Evolutionary conservation across 345 rosid genomes (phyloP), one percentile per base, ranked within the genome.

Genomic region (Mercurialis annua): DNA sequence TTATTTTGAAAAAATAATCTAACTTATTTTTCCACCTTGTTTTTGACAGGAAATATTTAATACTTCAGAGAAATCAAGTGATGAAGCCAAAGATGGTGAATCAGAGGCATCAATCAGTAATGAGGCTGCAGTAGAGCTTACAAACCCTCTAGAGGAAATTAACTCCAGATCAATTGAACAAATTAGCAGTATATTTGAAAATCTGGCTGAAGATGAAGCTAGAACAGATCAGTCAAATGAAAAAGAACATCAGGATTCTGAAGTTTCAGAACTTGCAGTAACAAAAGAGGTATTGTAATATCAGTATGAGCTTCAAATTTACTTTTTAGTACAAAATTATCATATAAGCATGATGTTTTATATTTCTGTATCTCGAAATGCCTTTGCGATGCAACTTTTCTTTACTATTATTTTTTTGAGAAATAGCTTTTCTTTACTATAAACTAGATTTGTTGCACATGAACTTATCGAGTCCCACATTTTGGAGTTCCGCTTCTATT

Each of bases 1-100:
- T 49, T 15, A 21, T 59, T 59, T 10, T 29, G 6, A 12, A 6
- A 4, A 38, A 71, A 69, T 63, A 48, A n/a, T 56, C 21, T 51
- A 53, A 64, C 57, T 67, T 31, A 27, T 27, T 4, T 4, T 49
- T 59, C 51, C 63, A 26, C 36, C 23, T 51, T 23, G 5, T 59
- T 2, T 76, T 67, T 46, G 65, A 63, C 81, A 82, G 85, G 79
- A 65, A 44, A 58, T 49, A 5, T 75, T 42, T 46, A 29, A 20
- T 31, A 11, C 36, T 48, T 23, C 9, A 50, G 62, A 21, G 53
- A 59, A 56, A 52, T 53, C 60, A 21, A 66, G 34, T 49, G 34
- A 66, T 18, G 59, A 69, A 12, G 40, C 62, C 9, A 24, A 15
- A 47, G 56, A 54, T 47, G 61, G 46, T 44, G 77, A 55, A 23